Conservation (phyloP, 192 early-diverging fungal species). For the Rhizophagus sp. region DNA sequence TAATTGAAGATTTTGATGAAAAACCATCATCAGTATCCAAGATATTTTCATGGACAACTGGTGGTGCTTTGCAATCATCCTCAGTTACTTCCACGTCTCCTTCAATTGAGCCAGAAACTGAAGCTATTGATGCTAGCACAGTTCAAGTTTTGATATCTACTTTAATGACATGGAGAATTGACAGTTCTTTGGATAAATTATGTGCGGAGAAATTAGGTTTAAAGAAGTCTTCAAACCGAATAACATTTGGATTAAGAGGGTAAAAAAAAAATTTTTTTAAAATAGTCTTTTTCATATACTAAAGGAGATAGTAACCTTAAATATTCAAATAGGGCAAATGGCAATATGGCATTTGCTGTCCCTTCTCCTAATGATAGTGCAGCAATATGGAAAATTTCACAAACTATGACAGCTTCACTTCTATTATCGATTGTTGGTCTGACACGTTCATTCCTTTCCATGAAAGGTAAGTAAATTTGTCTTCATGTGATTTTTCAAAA, state of each 20-base stretch:
- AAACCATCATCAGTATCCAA: constrained; percentile 8
- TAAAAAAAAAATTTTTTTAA: constrained; percentile 20
- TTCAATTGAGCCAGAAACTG: background rate
- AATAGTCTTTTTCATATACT: background rate
- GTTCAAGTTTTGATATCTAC: constrained; percentile 35
- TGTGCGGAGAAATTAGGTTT: constrained; percentile 43
- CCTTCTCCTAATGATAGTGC: constrained; percentile 39
- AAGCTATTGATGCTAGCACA: constrained; percentile 21
- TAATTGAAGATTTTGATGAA: constrained; percentile 23
- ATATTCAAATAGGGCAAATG: constrained; percentile 53
- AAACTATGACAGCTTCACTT: constrained; percentile 63
- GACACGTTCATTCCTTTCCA: constrained; percentile 47
- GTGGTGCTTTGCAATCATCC: background rate
- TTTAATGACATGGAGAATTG: constrained; percentile 58
- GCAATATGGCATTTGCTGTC: constrained; percentile 62
- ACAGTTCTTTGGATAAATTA: constrained; percentile 47
- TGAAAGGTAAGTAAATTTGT: constrained; percentile 40
- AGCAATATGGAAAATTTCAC: constrained; percentile 61
- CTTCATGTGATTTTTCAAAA: background rate
- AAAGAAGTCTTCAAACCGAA: constrained; percentile 1
- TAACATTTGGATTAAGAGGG: constrained; percentile 61
- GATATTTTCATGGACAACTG: constrained; percentile 31
- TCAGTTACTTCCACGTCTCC: background rate
- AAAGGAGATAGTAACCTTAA: background rate
- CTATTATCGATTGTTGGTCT: constrained; percentile 67